A percentile compares a stretch with the other conserved stretches of the same genome.
Conservation (phyloP, 371 early-diverging fungal species). For the Fennellomyces sp. region DNA sequence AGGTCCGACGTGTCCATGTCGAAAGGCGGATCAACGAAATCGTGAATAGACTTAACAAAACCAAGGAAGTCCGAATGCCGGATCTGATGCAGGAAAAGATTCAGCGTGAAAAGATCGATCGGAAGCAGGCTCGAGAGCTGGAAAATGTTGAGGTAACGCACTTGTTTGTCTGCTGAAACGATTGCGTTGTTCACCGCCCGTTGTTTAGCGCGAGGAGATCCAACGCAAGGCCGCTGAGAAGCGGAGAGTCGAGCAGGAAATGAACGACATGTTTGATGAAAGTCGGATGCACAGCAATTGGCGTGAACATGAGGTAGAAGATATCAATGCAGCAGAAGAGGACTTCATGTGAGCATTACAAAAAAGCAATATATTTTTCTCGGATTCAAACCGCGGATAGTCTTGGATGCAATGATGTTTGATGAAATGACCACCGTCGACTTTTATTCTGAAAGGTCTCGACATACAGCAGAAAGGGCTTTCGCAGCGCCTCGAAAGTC, state of each 20-base stretch:
- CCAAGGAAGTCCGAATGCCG: conserved; percentile 75
- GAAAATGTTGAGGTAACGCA: conserved; percentile 54
- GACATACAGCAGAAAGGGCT: no score
- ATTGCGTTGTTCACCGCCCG: background rate
- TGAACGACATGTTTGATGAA: conserved; percentile 58
- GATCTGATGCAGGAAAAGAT: conserved; percentile 79
- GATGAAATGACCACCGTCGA: no score
- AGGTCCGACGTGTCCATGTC: conserved; percentile 81
- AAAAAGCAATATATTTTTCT: no score
- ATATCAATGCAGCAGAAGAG: conserved; percentile 67
- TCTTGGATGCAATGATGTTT: no score
- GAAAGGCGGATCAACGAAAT: conserved; percentile 81
- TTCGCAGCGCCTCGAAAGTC: conserved; percentile 53
- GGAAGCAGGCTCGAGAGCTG: conserved; percentile 43
- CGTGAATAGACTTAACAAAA: conserved; percentile 93
- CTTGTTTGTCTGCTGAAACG: background rate
- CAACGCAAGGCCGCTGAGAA: conserved; percentile 35
- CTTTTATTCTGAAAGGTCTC: no score
- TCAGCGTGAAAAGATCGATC: conserved; percentile 61
- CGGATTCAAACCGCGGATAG: no score
- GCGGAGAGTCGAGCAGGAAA: conserved; percentile 53
- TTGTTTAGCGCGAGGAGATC: conserved; percentile 38
- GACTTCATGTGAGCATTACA: conserved; percentile 68
- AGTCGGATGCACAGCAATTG: conserved; percentile 66
- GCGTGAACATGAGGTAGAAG: conserved; percentile 54